Evolutionary conservation across 2,329 filamentous ascomycete genomes (phyloP), one percentile per base, ranked within the genome.

Genomic region (Paecilomyces formosus): DNA sequence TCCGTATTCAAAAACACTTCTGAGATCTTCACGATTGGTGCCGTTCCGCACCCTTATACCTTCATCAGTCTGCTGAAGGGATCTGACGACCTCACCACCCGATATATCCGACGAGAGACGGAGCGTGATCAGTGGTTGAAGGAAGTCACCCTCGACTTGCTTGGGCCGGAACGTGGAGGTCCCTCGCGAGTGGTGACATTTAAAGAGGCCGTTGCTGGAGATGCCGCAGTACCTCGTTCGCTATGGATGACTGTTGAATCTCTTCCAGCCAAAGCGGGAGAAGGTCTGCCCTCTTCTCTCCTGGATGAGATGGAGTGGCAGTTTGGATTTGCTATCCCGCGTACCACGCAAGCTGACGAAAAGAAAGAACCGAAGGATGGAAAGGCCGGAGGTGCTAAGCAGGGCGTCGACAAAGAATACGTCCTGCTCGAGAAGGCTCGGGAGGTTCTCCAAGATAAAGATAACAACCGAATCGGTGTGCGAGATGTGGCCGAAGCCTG

Each of bases 11-110:
- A 82, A 57, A 96, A 97, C 72, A 82, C 81, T 3, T 86, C 87
- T 13, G 80, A 79, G 1, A 70, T 88, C 15, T 97, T 92, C 77
- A 91, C 88, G 2, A 89, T 99, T 62, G 92, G 88, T 60, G 89
- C 87, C 0, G 88, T 97, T 12, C 93, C 93, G 0, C 94, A 99
- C 71, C 94, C 94, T 0, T 96, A 92, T 78, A 97, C 92, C 1
- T 80, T 91, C 50, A 83, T 86, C 57, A 83, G 85, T 12, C 78
- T 97, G 18, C 81, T 85, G 59, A 81, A 85, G 59, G 76, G 78
- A 56, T 77, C 83, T 49, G 80, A 85, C 2, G 76, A 81, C 1
- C 77, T 90, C 54, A 87, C 87, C 54, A 75, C 87, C 1, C 73
- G 79, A 7, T 88, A 85, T 78, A 83, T 92, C 61, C 83, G 88